Conservation (phyloP, 345 rosid genomes). For the Limnanthes douglasii region DNA sequence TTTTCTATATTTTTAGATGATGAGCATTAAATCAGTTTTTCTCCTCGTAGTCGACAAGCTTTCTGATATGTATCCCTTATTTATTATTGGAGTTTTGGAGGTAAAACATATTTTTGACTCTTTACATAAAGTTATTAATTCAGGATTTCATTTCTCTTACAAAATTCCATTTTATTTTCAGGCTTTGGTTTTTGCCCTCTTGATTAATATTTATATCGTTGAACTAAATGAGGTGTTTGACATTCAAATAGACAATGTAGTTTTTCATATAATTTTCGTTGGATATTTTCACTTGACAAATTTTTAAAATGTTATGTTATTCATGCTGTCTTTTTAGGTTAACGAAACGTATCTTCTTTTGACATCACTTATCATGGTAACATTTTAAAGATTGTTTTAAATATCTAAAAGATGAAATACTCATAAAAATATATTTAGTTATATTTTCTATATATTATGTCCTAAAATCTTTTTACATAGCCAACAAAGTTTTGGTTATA, state of each 20-base stretch:
- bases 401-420: too few relatives aligned
- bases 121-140: background rate
- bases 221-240: constrained; percentile 83
- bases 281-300: background rate
- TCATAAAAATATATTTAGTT: too few relatives aligned
- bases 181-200: constrained; percentile 85
- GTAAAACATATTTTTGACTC: constrained; percentile 15
- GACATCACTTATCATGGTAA: constrained; percentile 89
- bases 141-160: background rate
- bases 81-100: constrained; percentile 64
- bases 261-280: too few relatives aligned
- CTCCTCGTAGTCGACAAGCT: constrained; percentile 69
- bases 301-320: background rate
- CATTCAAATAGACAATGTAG: constrained; percentile 90
- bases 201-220: constrained; percentile 91
- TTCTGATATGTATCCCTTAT: constrained; percentile 62
- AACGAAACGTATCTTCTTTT: constrained; percentile 94
- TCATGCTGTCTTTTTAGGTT: constrained; percentile 29
- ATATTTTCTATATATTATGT: too few relatives aligned
- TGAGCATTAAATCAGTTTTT: constrained; percentile 88
- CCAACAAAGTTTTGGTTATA: too few relatives aligned
- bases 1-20: background rate
- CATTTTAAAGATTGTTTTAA: too few relatives aligned
- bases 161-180: constrained; percentile 15
- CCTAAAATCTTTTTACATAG: too few relatives aligned